Evolutionary conservation across 495 filamentous ascomycete genomes (phyloP), one percentile per base, ranked within the genome.

Genomic region (Parathielavia appendiculata): DNA sequence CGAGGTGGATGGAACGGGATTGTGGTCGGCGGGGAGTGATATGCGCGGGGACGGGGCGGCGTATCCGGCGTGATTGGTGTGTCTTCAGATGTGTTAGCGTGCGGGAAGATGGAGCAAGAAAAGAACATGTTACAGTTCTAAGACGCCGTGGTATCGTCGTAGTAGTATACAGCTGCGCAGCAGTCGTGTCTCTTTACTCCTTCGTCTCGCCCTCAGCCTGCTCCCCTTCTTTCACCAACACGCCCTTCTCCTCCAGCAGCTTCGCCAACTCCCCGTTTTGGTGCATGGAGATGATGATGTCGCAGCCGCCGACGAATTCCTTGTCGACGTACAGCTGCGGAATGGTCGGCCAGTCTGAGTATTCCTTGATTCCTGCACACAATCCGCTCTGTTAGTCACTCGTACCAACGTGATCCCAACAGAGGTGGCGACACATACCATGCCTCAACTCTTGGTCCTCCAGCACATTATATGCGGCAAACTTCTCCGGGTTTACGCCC

Each of bases 291-390:
- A 97, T 86, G 66, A 98, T 70, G 56, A 98, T 98, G 75, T 98
- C 95, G 69, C 93, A 97, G 2, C 93, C 93, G 55, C 93, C 95
- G 57, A 98, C 80, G 68, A 98, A 98, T 69, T 97, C 91, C 73
- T 92, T 92, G 51, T 93, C 82, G 50, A 98, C 78, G 73, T 97
- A 98, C 34, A 98, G 80, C 71, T 97, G 93, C 1, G 93, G 93
- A 70, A 98, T 97, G 22, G 93, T 98, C 10, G 93, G 93, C 93
- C 93, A 98, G 67, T 96, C 92, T 5, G 91, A 95, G 79, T 90
- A 98, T 70, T 98, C 92, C 71, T 98, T 98, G 73, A 98, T 92
- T 43, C 95, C 92, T 96, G 56, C 56, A 46, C 45, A 53, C 22
- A 16, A 4, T 41, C 53, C 13, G 4, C 10, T 13, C 13, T 5